Conservation (phyloP, 2,329 filamentous ascomycete species). For the Pyrenophora teres region DNA sequence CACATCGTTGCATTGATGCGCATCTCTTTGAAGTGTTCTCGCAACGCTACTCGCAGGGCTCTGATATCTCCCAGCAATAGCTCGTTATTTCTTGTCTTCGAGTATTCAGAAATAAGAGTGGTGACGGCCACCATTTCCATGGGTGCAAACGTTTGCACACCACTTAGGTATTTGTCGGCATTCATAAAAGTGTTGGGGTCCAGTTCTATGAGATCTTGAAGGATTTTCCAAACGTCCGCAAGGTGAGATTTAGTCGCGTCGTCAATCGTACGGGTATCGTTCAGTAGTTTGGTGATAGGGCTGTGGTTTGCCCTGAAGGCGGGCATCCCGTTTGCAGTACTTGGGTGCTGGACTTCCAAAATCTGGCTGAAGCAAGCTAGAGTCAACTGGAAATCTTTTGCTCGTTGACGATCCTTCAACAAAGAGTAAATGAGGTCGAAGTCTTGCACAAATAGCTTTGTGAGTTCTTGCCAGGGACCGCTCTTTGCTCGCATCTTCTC, state of each 20-base stretch:
- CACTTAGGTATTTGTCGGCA: conserved; percentile 25
- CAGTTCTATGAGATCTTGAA: conserved; percentile 32
- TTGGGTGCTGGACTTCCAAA: conserved; percentile 40
- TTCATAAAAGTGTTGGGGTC: conserved; percentile 40
- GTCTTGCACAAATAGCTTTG: conserved; percentile 50
- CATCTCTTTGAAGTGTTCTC: conserved; percentile 37
- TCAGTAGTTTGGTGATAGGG: conserved; percentile 31
- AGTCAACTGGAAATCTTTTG: conserved; percentile 42
- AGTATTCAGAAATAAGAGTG: conserved; percentile 42
- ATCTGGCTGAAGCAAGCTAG: conserved; percentile 46
- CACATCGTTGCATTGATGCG: conserved; percentile 32
- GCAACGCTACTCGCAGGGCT: conserved; percentile 28
- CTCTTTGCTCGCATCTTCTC: conserved; percentile 55
- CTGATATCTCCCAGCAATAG: conserved; percentile 40
- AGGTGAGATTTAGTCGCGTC: conserved; percentile 41
- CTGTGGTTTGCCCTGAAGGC: conserved; percentile 26
- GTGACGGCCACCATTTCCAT: conserved; percentile 44
- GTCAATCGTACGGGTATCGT: conserved; percentile 33
- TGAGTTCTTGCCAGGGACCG: conserved; percentile 54
- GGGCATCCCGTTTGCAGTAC: conserved; percentile 30
- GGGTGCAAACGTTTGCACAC: conserved; percentile 44
- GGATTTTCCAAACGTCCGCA: conserved; percentile 39
- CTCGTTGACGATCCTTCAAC: conserved; percentile 35
- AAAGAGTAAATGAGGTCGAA: conserved; percentile 46
- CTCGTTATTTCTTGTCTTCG: conserved; percentile 30